Conservation (phyloP, 805 yeast species). For the Saccharomyces jurei region DNA sequence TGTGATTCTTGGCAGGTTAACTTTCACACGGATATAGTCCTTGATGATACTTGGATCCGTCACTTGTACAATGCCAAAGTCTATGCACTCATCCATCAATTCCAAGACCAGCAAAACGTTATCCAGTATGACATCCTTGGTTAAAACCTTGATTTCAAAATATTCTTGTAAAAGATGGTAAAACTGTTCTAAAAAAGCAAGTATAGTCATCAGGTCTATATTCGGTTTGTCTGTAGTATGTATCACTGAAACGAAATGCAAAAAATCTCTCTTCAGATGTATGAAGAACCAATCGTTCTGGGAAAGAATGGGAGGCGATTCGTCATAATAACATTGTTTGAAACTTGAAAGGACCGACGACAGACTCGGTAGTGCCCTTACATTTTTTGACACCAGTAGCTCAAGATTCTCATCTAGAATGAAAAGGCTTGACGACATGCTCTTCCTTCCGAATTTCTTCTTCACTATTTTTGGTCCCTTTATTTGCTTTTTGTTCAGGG, state of each 20-base stretch:
- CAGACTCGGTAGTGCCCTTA: conserved; percentile 20
- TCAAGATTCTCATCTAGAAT: conserved; percentile 26
- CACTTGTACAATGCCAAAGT: conserved; percentile 77
- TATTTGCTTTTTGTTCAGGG: neutral
- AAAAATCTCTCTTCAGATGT: conserved; percentile 20
- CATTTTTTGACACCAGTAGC: conserved; percentile 21
- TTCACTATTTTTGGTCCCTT: neutral
- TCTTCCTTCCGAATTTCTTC: conserved; percentile 1
- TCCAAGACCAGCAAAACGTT: conserved; percentile 71
- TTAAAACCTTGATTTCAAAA: conserved; percentile 30
- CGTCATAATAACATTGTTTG: conserved; percentile 10
- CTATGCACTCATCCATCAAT: conserved; percentile 82
- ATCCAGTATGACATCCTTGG: conserved; percentile 57
- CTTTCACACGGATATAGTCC: conserved; percentile 64
- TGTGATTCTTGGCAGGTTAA: conserved; percentile 32
- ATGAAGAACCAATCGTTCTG: conserved; percentile 14
- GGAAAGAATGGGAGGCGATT: conserved; percentile 14
- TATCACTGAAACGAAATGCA: conserved; percentile 18
- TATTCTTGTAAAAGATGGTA: conserved; percentile 20
- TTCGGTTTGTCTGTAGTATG: conserved; percentile 7
- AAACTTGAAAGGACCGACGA: conserved; percentile 15
- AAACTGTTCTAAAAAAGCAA: conserved; percentile 23
- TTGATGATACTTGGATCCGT: conserved; percentile 71
- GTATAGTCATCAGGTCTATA: conserved; percentile 12
- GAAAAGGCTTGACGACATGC: conserved; percentile 23